Conservation (phyloP, 2,329 filamentous ascomycete genomes). For the Exophiala alcalophila region DNA sequence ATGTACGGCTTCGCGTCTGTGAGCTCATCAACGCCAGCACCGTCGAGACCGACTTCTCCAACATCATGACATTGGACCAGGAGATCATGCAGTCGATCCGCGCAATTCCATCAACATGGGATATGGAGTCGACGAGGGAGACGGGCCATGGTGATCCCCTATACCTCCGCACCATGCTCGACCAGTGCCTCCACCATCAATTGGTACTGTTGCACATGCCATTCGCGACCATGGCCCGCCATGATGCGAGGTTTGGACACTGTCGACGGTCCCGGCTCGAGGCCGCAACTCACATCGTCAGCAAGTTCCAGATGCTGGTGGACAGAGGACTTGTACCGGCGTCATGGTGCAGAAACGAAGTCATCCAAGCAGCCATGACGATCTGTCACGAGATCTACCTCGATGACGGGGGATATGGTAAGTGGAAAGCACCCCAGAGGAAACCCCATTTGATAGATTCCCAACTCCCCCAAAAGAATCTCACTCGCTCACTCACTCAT, state of each 20-base stretch:
- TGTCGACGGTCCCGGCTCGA: slow-evolving; percentile 30
- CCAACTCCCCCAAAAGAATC: too few relatives aligned
- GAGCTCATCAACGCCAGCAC: slow-evolving; percentile 30
- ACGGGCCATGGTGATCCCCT: not conserved
- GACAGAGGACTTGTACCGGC: slow-evolving; percentile 16
- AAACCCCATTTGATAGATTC: too few relatives aligned
- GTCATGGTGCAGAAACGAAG: slow-evolving; percentile 7
- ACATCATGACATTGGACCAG: slow-evolving; percentile 28
- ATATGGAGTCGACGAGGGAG: slow-evolving; percentile 49
- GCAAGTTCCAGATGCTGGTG: slow-evolving; percentile 20
- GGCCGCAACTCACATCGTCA: slow-evolving; percentile 17
- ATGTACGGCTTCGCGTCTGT: slow-evolving; percentile 30
- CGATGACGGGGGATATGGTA: not conserved
- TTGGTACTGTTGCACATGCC: slow-evolving; percentile 33
- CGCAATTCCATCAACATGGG: slow-evolving; percentile 57
- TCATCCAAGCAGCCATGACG: slow-evolving; percentile 11
- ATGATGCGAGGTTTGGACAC: slow-evolving; percentile 16
- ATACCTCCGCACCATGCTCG: not conserved
- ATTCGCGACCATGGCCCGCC: slow-evolving; percentile 26
- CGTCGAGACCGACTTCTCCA: slow-evolving; percentile 15
- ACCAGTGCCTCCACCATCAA: slow-evolving; percentile 32
- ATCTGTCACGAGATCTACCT: slow-evolving; percentile 13
- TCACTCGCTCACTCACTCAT: too few relatives aligned
- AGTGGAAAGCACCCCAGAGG: not conserved
- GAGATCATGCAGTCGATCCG: slow-evolving; percentile 30